Percentiles rank a stretch among this genome's conserved stretches.
These are phyloP conservation scores for Alternaria atra DNA, from an alignment of 2,329 filamentous ascomycete genomes.

Conservation along the genomic window DNA sequence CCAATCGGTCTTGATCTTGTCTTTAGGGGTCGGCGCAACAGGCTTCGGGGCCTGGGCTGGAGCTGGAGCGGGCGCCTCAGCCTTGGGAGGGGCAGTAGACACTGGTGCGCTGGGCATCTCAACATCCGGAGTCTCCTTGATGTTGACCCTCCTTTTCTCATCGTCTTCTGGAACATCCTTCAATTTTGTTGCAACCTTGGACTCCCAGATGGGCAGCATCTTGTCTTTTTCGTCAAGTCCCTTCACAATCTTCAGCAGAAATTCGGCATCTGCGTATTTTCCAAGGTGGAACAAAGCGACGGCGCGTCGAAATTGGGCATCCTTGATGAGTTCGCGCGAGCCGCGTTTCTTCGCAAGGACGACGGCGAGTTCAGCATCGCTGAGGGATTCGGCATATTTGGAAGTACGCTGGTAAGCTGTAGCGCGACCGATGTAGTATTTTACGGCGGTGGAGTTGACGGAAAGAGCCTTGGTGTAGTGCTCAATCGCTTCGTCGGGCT, in stretches of 20 bases:
- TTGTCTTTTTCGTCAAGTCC: constrained; percentile 63
- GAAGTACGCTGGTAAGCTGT: constrained; percentile 75
- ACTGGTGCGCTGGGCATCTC: constrained; percentile 54
- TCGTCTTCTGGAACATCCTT: constrained; percentile 60
- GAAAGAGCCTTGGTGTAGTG: constrained; percentile 72
- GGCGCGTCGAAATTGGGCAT: constrained; percentile 83
- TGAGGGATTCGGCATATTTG: constrained; percentile 58
- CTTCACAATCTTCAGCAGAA: constrained; percentile 69
- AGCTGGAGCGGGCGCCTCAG: constrained; percentile 3
- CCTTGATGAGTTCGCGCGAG: constrained; percentile 76
- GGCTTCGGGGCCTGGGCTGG: constrained; percentile 39
- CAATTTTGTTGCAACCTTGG: constrained; percentile 64
- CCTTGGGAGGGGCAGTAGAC: constrained; percentile 16
- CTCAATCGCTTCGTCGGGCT: constrained; percentile 73
- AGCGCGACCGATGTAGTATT: constrained; percentile 84
- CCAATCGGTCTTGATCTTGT: constrained; percentile 74
- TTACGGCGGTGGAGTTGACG: constrained; percentile 71
- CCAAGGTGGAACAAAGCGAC: constrained; percentile 76
- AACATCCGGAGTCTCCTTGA: constrained; percentile 63
- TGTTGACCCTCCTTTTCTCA: constrained; percentile 49
- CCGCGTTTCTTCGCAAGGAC: constrained; percentile 75
- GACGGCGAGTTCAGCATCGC: constrained; percentile 61
- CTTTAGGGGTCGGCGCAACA: constrained; percentile 54
- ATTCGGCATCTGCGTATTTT: constrained; percentile 77
- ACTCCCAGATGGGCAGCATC: constrained; percentile 65